phyloP scores from a whole-genome alignment of 2,329 filamentous ascomycete genomes.

The Peltaster fructicola region DNA sequence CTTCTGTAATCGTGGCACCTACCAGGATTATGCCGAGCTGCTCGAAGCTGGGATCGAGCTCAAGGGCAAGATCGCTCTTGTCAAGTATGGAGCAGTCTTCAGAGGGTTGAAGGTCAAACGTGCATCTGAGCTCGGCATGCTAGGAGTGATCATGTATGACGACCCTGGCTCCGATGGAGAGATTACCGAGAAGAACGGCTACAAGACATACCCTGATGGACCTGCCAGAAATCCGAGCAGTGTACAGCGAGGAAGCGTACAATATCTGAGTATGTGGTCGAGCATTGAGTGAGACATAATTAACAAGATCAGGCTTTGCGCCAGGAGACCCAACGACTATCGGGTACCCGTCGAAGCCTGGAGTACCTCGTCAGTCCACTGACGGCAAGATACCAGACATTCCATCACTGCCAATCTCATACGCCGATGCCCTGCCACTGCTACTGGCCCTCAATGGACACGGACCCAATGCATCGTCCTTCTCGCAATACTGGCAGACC shows the following conservation, averaged over 20 bases:
- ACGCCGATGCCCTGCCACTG: slow-evolving; percentile 67
- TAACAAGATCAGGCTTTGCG: slow-evolving; percentile 28
- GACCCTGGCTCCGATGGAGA: slow-evolving; percentile 82
- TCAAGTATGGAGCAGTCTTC: slow-evolving; percentile 73
- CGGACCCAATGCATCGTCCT: slow-evolving; percentile 57
- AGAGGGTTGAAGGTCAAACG: slow-evolving; percentile 83
- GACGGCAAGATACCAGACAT: slow-evolving; percentile 61
- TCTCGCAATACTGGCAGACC: slow-evolving; percentile 50
- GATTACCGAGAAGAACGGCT: slow-evolving; percentile 64
- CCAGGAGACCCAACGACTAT: slow-evolving; percentile 75
- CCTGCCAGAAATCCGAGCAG: slow-evolving; percentile 75
- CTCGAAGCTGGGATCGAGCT: slow-evolving; percentile 56
- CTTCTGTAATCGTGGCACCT: slow-evolving; percentile 84
- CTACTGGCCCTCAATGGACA: slow-evolving; percentile 82
- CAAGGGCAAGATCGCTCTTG: slow-evolving; percentile 70
- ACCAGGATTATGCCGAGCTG: slow-evolving; percentile 69
- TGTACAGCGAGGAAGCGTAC: slow-evolving; percentile 74
- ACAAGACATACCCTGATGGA: slow-evolving; percentile 63
- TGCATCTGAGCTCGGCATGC: slow-evolving; percentile 76
- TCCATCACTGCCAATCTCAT: slow-evolving; percentile 82
- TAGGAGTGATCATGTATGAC: slow-evolving; percentile 68
- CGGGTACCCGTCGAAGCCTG: slow-evolving; percentile 83
- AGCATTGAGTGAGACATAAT: not conserved
- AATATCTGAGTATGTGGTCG: slow-evolving; percentile 31
- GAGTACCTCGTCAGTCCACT: slow-evolving; percentile 56